Base-by-base conservation (phyloP, 2,329 filamentous ascomycete species). In the Xylaria sp. region DNA sequence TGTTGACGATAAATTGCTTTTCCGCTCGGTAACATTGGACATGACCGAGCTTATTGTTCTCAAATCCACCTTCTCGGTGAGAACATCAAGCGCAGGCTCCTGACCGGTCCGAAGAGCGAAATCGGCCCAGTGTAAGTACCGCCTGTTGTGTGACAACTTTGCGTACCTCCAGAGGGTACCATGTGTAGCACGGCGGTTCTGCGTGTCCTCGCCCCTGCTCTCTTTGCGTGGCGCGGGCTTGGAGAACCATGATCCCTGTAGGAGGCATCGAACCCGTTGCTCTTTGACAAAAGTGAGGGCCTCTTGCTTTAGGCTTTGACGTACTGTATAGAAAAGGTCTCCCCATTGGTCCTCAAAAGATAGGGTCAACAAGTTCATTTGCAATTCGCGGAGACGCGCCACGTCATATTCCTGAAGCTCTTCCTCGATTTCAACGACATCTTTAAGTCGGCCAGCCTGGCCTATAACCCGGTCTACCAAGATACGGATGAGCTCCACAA, bases 271-370 rank as follows among this genome's bases (percentile, higher is more conserved):
- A 63, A 98, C 91, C 37, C 95, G 88, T 76, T 99, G 95, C 78
- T 99, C 95, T 77, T 97, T 97, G 77, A 98, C 91, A 72, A 99
- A 99, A 71, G 97, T 92, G 55, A 97, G 79, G 10, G 94, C 93
- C 76, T 99, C 95, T 70, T 94, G 88, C 68, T 92, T 90, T 44
- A 98, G 83, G 75, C 96, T 92, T 56, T 97, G 92, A 33, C 93
- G 90, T n/a, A 97, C 91, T 77, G 95, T 92, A 66, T 86, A 86
- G 27, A 99, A 82, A 76, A 98, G 93, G 64, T 91, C 87, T 11
- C 93, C 93, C 95, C 95, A 99, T 49, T 91, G 91, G 73, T 96
- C 92, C 74, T 98, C 94, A 72, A 98, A 98, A 0, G 92, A 91
- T 66, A 95, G 81, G 73, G 96, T 92, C 4, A 98, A 81, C 10